Evolutionary conservation across 495 filamentous ascomycete genomes (phyloP), one percentile per base, ranked within the genome.

Genomic region (Penicillium lagena): DNA sequence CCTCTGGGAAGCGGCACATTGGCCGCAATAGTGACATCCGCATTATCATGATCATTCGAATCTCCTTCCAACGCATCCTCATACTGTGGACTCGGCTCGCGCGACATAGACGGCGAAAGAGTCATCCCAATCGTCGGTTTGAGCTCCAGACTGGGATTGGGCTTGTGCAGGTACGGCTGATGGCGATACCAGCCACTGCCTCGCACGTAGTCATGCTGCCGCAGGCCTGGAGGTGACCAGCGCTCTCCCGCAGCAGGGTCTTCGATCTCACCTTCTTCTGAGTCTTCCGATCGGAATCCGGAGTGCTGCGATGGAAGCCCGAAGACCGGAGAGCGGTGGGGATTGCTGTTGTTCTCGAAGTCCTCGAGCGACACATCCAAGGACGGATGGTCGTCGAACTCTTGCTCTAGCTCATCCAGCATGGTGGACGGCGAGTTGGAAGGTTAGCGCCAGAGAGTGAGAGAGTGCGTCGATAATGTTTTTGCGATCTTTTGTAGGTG

Each of bases 281-380:
- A 80, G 35, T 79, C 73, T 40, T 80, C 79, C 7, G 77, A 84
- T 54, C 81, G 78, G 70, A 88, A 89, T 35, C 83, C 87, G 37
- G 85, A 89, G 67, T 87, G 85, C 59, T 85, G 77, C 22, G 82
- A 83, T 12, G 83, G 87, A 43, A 86, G 67, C 34, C 71, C 72
- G 54, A 81, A 79, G 54, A 76, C 39, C 9, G 76, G 79, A 15
- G 77, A 76, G 34, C 69, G 65, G 51, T 67, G 67, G 46, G 67
- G 61, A 54, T 70, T 74, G 39, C 72, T 71, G 46, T 65, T 70
- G 58, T 67, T 72, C 56, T 84, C 84, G 75, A 88, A 89, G 70
- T 90, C 86, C 58, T 83, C 79, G 54, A 89, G 73, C 41, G 85
- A 87, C 36, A 76, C 83, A 68, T 82, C 78, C 66, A 90, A 56